phyloP scores from a whole-genome alignment of 2,329 filamentous ascomycete species.

The Huntiella omanensis region DNA sequence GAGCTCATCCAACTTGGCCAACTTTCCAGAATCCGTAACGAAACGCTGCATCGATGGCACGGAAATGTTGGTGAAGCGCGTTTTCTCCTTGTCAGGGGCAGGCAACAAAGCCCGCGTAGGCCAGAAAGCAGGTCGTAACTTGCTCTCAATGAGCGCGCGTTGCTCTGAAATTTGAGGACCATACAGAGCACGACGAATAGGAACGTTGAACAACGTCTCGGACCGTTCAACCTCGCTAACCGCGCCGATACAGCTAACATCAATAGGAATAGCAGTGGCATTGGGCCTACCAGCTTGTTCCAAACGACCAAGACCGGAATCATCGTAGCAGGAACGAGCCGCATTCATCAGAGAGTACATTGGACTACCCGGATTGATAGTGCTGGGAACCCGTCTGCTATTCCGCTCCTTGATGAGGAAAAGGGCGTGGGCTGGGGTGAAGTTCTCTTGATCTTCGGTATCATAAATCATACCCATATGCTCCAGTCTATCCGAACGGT shows the following conservation, averaged over 20 bases:
- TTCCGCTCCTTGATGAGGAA: constrained; percentile 61
- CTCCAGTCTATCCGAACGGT: constrained; percentile 39
- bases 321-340: constrained; percentile 42
- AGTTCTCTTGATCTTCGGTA: constrained; percentile 43
- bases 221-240: constrained; percentile 37
- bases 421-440: constrained; percentile 55
- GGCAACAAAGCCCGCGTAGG: constrained; percentile 52
- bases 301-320: constrained; percentile 55
- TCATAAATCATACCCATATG: constrained; percentile 53
- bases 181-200: constrained; percentile 57
- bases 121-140: constrained; percentile 45
- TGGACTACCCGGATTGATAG: constrained; percentile 52
- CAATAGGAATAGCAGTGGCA: constrained; percentile 70
- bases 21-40: constrained; percentile 91
- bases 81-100: constrained; percentile 59
- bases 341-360: constrained; percentile 66
- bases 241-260: constrained; percentile 56
- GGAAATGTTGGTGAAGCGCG: constrained; percentile 72
- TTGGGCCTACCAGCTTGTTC: constrained; percentile 66
- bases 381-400: constrained; percentile 45
- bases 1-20: constrained; percentile 75
- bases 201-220: constrained; percentile 47
- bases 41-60: constrained; percentile 96
- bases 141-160: constrained; percentile 52
- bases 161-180: constrained; percentile 48